Conservation (phyloP, 192 early-diverging fungal species). For the Backusella morwellensis region DNA sequence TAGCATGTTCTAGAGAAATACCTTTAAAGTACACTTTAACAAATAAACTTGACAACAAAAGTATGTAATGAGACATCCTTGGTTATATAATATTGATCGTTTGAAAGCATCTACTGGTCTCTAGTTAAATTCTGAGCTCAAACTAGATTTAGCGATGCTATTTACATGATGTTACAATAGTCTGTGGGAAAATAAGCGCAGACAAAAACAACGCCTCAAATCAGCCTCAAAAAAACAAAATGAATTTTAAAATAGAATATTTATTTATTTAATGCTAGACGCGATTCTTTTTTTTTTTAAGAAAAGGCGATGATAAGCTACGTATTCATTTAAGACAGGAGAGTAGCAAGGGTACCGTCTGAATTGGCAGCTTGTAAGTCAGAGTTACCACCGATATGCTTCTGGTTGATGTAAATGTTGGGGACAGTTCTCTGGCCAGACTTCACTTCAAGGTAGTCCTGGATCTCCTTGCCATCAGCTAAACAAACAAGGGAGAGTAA, state of each 20-base stretch:
- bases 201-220: not conserved
- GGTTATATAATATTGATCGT: no score
- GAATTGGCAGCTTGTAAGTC: conserved; percentile 43
- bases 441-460: conserved; percentile 49
- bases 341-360: conserved; percentile 38
- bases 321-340: conserved; percentile 27
- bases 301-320: not conserved
- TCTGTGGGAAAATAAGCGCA: not conserved
- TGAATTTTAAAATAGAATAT: not conserved
- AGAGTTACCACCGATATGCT: conserved; percentile 70
- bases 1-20: no score
- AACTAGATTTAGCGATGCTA: not conserved
- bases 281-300: not conserved
- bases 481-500: not conserved
- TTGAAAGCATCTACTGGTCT: no score
- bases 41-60: no score
- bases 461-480: conserved; percentile 53
- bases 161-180: not conserved
- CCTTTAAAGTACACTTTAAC: no score
- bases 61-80: no score
- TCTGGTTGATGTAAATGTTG: conserved; percentile 65
- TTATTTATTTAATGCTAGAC: not conserved
- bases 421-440: conserved; percentile 72
- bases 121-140: no score
- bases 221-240: not conserved